These are phyloP conservation scores for Gossypioides kirkii DNA, from an alignment of 345 rosid genomes.

Conservation along the genomic window DNA sequence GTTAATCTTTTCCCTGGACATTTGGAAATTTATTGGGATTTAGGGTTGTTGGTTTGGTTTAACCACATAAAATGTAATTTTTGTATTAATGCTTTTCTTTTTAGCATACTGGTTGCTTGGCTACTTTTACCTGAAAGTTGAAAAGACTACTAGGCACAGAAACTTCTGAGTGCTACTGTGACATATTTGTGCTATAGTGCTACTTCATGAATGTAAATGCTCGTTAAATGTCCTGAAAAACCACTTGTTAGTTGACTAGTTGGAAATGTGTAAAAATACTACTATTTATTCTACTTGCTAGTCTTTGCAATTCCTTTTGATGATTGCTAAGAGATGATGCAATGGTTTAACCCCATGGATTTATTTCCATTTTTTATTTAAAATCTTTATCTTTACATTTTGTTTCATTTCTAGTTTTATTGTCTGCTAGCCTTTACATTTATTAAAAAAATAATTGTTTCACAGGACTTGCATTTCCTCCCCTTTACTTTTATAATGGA, in stretches of 20 bases:
- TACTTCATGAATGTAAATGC: neutral
- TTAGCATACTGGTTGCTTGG: neutral
- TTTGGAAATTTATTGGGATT: neutral
- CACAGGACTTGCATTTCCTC: conserved; percentile 89
- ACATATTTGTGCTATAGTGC: neutral
- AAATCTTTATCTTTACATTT: neutral
- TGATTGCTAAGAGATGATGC: neutral
- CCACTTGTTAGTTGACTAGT: neutral
- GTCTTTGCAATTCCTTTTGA: conserved; percentile 1
- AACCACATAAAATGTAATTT: neutral
- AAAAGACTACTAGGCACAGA: neutral
- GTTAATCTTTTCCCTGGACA: neutral
- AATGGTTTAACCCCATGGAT: neutral
- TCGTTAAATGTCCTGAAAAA: neutral
- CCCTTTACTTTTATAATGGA: conserved; percentile 91
- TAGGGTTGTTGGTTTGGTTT: neutral
- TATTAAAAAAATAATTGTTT: conserved; percentile 15
- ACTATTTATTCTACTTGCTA: neutral
- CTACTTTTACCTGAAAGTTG: neutral
- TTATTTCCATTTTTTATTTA: neutral
- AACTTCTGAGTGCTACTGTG: neutral
- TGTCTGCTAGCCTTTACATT: neutral
- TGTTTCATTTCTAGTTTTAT: neutral
- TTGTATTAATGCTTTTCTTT: neutral
- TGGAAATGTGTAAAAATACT: neutral